Base-by-base conservation (phyloP, 192 early-diverging fungal genomes). In the Dimargaris cristalligena region DNA sequence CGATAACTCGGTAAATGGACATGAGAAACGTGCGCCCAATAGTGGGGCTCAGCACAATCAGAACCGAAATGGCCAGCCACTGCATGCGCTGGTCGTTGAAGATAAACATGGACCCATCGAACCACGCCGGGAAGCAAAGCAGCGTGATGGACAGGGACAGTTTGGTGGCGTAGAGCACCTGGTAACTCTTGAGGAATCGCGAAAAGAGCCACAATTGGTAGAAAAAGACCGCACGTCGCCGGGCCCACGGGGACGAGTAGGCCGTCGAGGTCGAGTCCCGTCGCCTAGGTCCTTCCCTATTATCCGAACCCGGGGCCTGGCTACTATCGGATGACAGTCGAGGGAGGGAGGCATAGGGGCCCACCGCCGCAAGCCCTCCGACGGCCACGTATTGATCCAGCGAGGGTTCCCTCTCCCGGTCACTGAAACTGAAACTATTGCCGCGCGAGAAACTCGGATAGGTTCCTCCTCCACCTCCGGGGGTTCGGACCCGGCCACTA, bases 21-120 rank as follows among this genome's bases (percentile, higher is more conserved):
- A 50, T 50, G 49, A 20, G 22, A 25, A 50, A 13, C 4, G 49
- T 50, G 18, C 22, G 26, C 2, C 49, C 49, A 3, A 50, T 50
- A 11, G 49, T 50, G 3, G 49, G 49, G 49, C 49, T 50, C 22
- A 50, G 49, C 49, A 50, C 49, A 11, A 50, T 50, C 22, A 26
- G 13, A 26, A 26, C 11, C 11, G 26, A 26, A 11, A 50, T 50
- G 4, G 49, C 22, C 26, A 50, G 22, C 49, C 49, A 50, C 11
- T 20, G 25, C 49, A 50, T 20, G 22, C 49, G 49, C 22, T 50
- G 49, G 3, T 2, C 10, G 13, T 20, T 13, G 49, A 26, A 50
- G 23, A 50, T 26, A 26, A 11, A 13, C 22, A 50, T 20, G 13
- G 49, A 50, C 2, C 23, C 22, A 26, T 50, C 49, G 28, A 50